Conservation (phyloP, 345 rosid species). For the Brassica cretica region DNA sequence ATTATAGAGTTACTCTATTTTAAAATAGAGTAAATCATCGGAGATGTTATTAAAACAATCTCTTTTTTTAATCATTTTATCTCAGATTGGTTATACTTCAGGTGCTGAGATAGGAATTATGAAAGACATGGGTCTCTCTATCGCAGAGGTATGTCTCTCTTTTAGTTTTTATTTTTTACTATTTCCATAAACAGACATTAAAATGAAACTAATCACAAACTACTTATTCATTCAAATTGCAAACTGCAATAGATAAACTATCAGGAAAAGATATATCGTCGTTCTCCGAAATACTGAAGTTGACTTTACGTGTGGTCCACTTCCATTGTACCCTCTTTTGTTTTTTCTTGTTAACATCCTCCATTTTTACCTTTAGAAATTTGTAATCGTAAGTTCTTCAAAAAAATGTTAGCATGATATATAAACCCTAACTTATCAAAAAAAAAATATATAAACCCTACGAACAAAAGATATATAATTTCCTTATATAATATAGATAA, state of each 20-base stretch:
- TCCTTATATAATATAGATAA: not conserved
- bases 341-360: not conserved
- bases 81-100: slow-evolving; percentile 23
- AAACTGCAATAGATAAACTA: not conserved
- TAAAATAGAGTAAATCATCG: no score
- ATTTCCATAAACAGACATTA: not conserved
- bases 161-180: not conserved
- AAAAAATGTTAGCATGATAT: not conserved
- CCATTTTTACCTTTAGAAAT: not conserved
- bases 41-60: not conserved
- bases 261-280: not conserved
- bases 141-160: slow-evolving; percentile 26
- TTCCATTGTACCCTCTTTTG: not conserved
- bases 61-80: not conserved
- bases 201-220: not conserved
- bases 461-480: not conserved
- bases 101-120: slow-evolving; percentile 45
- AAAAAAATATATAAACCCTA: no score
- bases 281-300: not conserved
- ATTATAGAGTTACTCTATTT: no score
- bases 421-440: not conserved
- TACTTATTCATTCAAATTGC: not conserved
- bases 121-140: slow-evolving; percentile 45
- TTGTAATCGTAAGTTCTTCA: no score
- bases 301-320: not conserved